phyloP scores from a whole-genome alignment of 2,329 filamentous ascomycete species.

The Penicillium sp. region DNA sequence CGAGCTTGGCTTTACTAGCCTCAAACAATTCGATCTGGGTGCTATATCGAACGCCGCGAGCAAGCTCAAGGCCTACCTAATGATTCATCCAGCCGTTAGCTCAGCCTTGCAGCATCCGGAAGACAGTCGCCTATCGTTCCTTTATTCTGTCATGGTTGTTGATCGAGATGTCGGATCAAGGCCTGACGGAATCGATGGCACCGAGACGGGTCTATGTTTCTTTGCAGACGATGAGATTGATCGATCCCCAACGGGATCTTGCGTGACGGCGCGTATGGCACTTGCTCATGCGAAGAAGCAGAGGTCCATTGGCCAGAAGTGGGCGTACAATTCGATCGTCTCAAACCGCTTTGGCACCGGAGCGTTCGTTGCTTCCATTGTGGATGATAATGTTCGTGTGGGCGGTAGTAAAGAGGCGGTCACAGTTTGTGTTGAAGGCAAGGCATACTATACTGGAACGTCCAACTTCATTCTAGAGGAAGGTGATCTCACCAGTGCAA shows the following conservation, averaged over 20 bases:
- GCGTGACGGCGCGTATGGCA: slow-evolving; percentile 47
- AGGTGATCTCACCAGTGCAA: slow-evolving; percentile 32
- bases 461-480: slow-evolving; percentile 39
- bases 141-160: slow-evolving; percentile 29
- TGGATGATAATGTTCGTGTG: slow-evolving; percentile 5
- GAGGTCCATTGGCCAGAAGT: slow-evolving; percentile 30
- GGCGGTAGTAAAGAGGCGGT: slow-evolving; percentile 23
- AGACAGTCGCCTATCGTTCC: slow-evolving; percentile 22
- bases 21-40: slow-evolving; percentile 38
- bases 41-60: slow-evolving; percentile 41
- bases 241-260: slow-evolving; percentile 49
- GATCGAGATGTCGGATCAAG: slow-evolving; percentile 32
- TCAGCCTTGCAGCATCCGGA: slow-evolving; percentile 12
- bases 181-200: slow-evolving; percentile 34
- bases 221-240: slow-evolving; percentile 58
- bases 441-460: slow-evolving; percentile 42
- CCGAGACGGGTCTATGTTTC: slow-evolving; percentile 54
- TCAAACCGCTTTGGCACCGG: slow-evolving; percentile 36
- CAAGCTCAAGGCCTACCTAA: slow-evolving; percentile 42
- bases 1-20: slow-evolving; percentile 48
- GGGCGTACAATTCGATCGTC: slow-evolving; percentile 48
- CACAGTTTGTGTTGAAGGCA: slow-evolving; percentile 40
- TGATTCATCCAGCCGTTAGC: slow-evolving; percentile 16
- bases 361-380: slow-evolving; percentile 17
- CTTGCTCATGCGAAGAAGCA: slow-evolving; percentile 42